Base-by-base conservation (phyloP, 1,139 yeast species). In the Geotrichum cucujoidarum region DNA sequence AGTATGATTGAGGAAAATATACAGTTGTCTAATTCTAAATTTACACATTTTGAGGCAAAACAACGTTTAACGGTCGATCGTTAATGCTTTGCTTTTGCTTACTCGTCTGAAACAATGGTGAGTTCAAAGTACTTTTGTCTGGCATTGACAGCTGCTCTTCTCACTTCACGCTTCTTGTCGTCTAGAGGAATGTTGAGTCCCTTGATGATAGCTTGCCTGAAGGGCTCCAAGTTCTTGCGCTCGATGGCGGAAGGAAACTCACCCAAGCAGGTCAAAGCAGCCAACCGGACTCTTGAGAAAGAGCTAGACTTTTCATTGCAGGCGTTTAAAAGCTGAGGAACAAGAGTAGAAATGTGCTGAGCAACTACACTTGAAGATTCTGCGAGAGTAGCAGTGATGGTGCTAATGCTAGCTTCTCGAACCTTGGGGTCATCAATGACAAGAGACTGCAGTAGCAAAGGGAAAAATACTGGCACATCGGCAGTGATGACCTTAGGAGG, bases 81-180 rank as follows among this genome's bases (percentile, higher is more conserved):
- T n/a, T n/a, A n/a, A n/a, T n/a, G n/a, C n/a, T n/a, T n/a, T n/a
- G n/a, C n/a, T n/a, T n/a, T n/a, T n/a, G n/a, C n/a, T n/a, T n/a
- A n/a, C n/a, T n/a, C n/a, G n/a, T n/a, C n/a, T n/a, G n/a, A n/a
- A n/a, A n/a, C 27, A 16, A 45, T 34, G 6, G 70, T 71, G 50
- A 76, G 57, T 56, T 84, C 94, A 63, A 69, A 85, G 55, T 78
- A 81, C 2, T 74, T 70, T 62, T 92, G 97, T 60, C 96, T 77
- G 46, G 92, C 79, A 57, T 83, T 87, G 48, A 84, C 81, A 7
- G 90, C 83, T 47, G 78, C 75, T 61, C 80, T 82, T 59, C 98
- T 76, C 1, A 92, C 87, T 4, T 65, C 68, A 63, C 98, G 76
- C 60, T 75, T 82, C 47, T 74, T 76, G 62, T 92, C 97, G 56